Evolutionary conservation across 306 rosid genomes (phyloP), one percentile per base, ranked within the genome.

Genomic region (Fagus crenata): DNA sequence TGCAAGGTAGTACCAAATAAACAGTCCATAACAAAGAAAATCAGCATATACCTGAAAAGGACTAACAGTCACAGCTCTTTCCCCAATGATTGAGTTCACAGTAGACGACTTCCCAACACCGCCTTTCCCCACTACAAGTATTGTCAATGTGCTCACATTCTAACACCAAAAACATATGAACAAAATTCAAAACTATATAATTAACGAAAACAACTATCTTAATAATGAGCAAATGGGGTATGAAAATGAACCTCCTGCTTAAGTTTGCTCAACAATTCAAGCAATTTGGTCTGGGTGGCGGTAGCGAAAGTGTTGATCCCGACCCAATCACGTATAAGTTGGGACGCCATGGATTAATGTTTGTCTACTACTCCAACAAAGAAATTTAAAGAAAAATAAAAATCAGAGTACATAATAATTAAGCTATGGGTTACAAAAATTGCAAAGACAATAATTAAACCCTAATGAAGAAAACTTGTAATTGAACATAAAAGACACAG

Each of bases 61-160:
- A 84, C 91, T 92, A 35, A 95, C 90, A 37, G 97, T 51, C 72
- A 95, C 97, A 0, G 87, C 92, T 75, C 92, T 92, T 87, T 95
- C 99, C 41, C 99, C 97, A 36, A 92, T 81, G 61, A 95, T 84
- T 15, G 99, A 95, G 84, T 95, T 95, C 73, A 95, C 96, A 2
- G 95, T 92, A 65, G 99, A 95, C 14, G 99, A 95, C 68, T 95
- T 95, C 77, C 99, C 97, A 81, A 92, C 99, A 69, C 97, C 99
- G 17, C 97, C 91, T 87, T 95, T 95, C 31, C 99, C 99, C 93
- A 95, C 92, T 74, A 95, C 99, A 84, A 95, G 97, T 84, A 95
- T 84, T 1, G 99, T 95, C 90, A 95, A 76, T 35, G 96, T 83
- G 89, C 84, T 86, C 78, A 95, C 97, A 80, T 95, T 76, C 99